Conservation (phyloP, 495 filamentous ascomycete species). For the Amphirosellinia nigrospora region DNA sequence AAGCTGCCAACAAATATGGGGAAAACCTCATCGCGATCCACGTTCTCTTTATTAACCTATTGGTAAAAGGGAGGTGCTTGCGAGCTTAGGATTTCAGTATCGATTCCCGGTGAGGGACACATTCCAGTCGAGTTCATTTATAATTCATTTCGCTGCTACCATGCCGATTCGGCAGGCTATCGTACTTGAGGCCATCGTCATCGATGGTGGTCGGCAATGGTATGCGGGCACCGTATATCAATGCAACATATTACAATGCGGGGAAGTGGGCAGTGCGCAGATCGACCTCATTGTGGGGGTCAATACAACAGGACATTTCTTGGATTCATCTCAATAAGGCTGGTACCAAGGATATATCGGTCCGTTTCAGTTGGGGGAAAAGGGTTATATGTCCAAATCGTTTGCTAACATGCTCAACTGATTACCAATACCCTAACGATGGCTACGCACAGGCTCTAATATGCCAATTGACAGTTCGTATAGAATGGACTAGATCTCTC, state of each 20-base stretch:
- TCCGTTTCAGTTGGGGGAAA: not conserved
- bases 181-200: constrained; percentile 12
- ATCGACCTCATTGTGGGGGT: constrained; percentile 6
- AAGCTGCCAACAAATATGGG: constrained; percentile 21
- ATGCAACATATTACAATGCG: constrained; percentile 14
- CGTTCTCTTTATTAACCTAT: not conserved
- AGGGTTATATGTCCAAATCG: not conserved
- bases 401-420: not conserved
- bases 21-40: constrained; percentile 25
- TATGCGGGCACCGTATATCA: constrained; percentile 14
- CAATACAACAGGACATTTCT: not conserved
- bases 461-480: not conserved
- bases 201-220: not conserved
- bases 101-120: not conserved
- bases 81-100: not conserved
- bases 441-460: not conserved
- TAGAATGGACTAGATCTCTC: not conserved
- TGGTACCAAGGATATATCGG: not conserved
- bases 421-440: not conserved
- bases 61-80: not conserved
- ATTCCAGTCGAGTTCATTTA: not conserved
- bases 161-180: not conserved
- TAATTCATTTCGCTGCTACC: not conserved
- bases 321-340: not conserved
- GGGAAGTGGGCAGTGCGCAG: constrained; percentile 17